Percentiles rank a stretch among this genome's conserved stretches.
These are phyloP conservation scores for Elsinoe perseae DNA, from an alignment of 2,329 filamentous ascomycete species.

Conservation along the genomic window DNA sequence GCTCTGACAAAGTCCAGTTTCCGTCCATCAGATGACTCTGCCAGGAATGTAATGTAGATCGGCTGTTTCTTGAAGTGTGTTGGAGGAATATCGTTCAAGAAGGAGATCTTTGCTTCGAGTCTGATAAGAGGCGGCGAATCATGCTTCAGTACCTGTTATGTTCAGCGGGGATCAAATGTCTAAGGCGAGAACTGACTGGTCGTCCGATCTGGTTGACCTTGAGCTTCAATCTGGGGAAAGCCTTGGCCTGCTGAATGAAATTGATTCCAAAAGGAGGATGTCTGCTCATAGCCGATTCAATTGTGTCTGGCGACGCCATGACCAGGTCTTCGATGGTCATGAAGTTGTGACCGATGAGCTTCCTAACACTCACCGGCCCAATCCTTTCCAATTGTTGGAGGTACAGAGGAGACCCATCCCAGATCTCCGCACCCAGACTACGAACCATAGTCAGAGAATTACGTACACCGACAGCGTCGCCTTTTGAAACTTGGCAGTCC, in stretches of 20 bases:
- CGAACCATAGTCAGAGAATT: slow-evolving; percentile 70
- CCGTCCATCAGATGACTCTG: slow-evolving; percentile 60
- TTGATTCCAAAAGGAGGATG: slow-evolving; percentile 77
- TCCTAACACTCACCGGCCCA: slow-evolving; percentile 66
- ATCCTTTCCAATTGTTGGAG: slow-evolving; percentile 76
- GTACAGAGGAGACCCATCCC: slow-evolving; percentile 76
- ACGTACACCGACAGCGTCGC: slow-evolving; percentile 60
- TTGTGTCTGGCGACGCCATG: slow-evolving; percentile 56
- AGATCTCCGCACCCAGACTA: slow-evolving; percentile 64
- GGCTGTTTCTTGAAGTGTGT: slow-evolving; percentile 56
- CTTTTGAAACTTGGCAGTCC: slow-evolving; percentile 57
- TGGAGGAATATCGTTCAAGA: slow-evolving; percentile 57
- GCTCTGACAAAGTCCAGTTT: slow-evolving; percentile 61
- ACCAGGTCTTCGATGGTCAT: slow-evolving; percentile 64
- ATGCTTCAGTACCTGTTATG: slow-evolving; percentile 25
- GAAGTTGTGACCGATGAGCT: slow-evolving; percentile 63
- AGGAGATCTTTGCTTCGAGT: slow-evolving; percentile 61
- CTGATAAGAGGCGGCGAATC: slow-evolving; percentile 48
- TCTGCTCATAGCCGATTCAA: slow-evolving; percentile 68
- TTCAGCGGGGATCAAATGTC: slow-evolving; percentile 20
- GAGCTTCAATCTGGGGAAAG: slow-evolving; percentile 63
- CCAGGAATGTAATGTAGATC: slow-evolving; percentile 66
- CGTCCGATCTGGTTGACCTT: slow-evolving; percentile 45
- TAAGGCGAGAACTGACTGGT: slow-evolving; percentile 33
- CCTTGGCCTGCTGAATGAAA: slow-evolving; percentile 54